Evolutionary conservation across 352 stramenopile genomes (phyloP).

Genomic region (Phytopythium kandeliae): DNA sequence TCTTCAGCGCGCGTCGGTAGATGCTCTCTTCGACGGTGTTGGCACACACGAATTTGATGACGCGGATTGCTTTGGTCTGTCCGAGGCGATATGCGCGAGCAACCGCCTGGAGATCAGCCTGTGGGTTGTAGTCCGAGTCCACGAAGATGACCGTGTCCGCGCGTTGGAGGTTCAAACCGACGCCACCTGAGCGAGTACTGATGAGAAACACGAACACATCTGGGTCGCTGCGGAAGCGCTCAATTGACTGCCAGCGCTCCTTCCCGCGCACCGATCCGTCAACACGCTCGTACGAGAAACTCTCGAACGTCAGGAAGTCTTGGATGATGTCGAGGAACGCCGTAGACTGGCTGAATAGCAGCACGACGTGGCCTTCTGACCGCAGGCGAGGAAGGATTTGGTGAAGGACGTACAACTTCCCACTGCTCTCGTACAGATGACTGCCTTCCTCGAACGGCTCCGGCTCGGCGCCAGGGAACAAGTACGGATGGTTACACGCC

Average conservation of each 20-base stretch:
- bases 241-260: constrained; percentile 76
- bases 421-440: constrained; percentile 73
- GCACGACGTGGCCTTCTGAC: constrained; percentile 74
- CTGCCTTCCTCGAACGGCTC: constrained; percentile 69
- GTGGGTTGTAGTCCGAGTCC: constrained; percentile 78
- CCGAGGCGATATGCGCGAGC: constrained; percentile 65
- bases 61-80: constrained; percentile 72
- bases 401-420: constrained; percentile 84
- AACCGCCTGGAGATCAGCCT: constrained; percentile 65
- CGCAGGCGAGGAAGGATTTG: constrained; percentile 75
- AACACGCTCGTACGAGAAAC: constrained; percentile 74
- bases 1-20: constrained; percentile 59
- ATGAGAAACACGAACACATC: constrained; percentile 92
- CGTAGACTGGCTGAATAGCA: constrained; percentile 78
- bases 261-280: constrained; percentile 72
- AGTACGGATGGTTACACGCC: constrained; percentile 86
- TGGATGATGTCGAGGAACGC: constrained; percentile 77
- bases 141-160: constrained; percentile 81
- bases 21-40: constrained; percentile 80
- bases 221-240: constrained; percentile 77
- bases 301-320: constrained; percentile 69
- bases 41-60: constrained; percentile 72
- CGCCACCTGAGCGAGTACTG: constrained; percentile 61
- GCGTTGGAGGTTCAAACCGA: constrained; percentile 71
- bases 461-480: constrained; percentile 84